Evolutionary conservation across 441 rosid species (phyloP).

Genomic region (Populus hybrid): DNA sequence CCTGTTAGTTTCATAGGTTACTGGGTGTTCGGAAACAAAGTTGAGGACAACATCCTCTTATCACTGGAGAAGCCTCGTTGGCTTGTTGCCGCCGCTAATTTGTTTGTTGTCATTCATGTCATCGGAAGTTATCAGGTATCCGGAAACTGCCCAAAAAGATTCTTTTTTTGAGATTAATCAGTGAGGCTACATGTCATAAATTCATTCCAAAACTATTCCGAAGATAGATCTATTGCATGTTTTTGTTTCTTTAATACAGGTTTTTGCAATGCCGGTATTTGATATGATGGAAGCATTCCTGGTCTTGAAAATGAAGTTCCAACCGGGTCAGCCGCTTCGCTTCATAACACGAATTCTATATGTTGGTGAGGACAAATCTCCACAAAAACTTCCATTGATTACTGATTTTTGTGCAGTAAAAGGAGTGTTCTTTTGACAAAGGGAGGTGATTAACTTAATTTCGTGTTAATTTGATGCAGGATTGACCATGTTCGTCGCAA

Average conservation of each 20-base stretch:
- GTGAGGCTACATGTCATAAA: too few species aligned
- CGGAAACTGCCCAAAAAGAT: too few species aligned
- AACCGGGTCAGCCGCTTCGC: slow-evolving; percentile 46
- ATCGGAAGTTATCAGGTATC: slow-evolving; percentile 82
- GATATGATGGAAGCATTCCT: slow-evolving; percentile 68
- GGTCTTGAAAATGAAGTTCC: slow-evolving; percentile 46
- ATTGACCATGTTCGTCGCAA: slow-evolving; percentile 58
- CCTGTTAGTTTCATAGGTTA: slow-evolving; percentile 70
- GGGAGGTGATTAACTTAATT: too few species aligned
- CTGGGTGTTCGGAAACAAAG: slow-evolving; percentile 50
- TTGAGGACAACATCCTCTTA: slow-evolving; percentile 67
- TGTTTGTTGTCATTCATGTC: slow-evolving; percentile 77
- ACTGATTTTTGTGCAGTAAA: too few species aligned
- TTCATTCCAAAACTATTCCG: too few species aligned
- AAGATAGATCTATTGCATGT: too few species aligned
- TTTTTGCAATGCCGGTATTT: slow-evolving; percentile 73
- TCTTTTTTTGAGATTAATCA: neutral
- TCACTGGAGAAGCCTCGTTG: slow-evolving; percentile 55
- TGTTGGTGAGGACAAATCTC: slow-evolving; percentile 48
- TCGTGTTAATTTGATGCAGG: slow-evolving; percentile 27
- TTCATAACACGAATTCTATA: slow-evolving; percentile 45
- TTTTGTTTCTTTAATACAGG: slow-evolving; percentile 14
- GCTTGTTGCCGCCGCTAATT: slow-evolving; percentile 60
- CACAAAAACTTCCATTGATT: too few species aligned
- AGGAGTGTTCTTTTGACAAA: too few species aligned